Conservation (phyloP, 345 rosid genomes). For the Syzygium jambos region DNA sequence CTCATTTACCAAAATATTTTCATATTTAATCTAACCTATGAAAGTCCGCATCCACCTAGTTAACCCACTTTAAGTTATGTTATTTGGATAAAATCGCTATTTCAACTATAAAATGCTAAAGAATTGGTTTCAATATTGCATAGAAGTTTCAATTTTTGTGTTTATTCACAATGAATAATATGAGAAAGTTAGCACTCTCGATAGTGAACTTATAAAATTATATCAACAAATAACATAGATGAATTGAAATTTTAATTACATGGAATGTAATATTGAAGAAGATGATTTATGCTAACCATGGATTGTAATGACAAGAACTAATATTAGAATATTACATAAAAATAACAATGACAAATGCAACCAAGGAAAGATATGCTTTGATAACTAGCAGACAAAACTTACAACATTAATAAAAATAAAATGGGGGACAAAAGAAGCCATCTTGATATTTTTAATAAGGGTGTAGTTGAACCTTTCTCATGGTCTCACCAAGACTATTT, state of each 20-base stretch:
- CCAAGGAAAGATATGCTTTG: background rate
- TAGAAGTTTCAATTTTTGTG: background rate
- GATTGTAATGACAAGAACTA: background rate
- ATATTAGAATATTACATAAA: background rate
- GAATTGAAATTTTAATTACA: background rate
- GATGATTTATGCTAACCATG: background rate
- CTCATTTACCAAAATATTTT: too few species aligned
- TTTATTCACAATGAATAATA: background rate
- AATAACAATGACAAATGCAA: background rate
- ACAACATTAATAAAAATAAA: background rate
- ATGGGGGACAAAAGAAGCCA: background rate
- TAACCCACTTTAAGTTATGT: background rate
- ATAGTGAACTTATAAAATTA: background rate
- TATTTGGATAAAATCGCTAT: background rate
- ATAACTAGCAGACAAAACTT: background rate
- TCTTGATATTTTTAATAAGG: background rate
- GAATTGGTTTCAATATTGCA: background rate
- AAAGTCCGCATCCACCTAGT: background rate
- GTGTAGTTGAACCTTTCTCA: background rate
- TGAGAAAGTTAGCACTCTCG: background rate
- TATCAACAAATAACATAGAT: background rate
- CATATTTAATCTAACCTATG: too few species aligned
- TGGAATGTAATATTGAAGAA: background rate
- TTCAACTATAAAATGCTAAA: background rate
- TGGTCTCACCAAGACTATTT: rapidly evolving